A percentile compares a stretch with the other conserved stretches of the same genome.
Conservation (phyloP, 768 basidiomycete genomes). For the Boletus tylopilopsis region DNA sequence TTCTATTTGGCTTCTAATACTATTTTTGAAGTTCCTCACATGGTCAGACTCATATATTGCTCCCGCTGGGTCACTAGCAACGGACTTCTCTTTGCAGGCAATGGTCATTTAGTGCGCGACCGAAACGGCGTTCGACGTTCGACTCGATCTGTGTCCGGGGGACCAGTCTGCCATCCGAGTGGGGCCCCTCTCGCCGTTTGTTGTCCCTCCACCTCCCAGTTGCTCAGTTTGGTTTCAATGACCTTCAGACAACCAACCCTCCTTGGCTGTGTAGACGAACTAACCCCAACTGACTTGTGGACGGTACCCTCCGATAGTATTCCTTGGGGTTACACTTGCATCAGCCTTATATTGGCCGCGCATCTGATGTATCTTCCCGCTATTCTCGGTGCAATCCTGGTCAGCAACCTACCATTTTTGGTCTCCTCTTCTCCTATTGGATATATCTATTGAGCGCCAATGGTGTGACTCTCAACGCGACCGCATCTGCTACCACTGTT, state of each 20-base stretch:
- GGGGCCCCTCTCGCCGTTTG: too few species aligned
- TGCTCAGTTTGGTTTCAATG: conserved; percentile 62
- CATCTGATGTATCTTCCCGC: conserved; percentile 67
- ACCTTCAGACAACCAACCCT: conserved; percentile 67
- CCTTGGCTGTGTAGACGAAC: conserved; percentile 70
- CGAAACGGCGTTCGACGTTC: too few species aligned
- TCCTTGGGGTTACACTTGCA: conserved; percentile 41
- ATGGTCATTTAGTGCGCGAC: too few species aligned
- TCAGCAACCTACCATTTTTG: conserved; percentile 64
- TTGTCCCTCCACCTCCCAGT: conserved; percentile 73
- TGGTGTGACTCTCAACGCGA: not conserved
- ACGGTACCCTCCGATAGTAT: conserved; percentile 32
- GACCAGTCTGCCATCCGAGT: too few species aligned
- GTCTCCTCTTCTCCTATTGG: conserved; percentile 75
- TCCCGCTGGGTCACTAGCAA: too few species aligned
- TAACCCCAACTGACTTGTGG: conserved; percentile 7
- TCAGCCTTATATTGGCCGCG: conserved; percentile 53
- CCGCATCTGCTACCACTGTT: not conserved
- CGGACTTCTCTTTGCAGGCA: too few species aligned
- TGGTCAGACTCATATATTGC: too few species aligned
- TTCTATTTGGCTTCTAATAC: too few species aligned
- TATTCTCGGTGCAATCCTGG: conserved; percentile 65
- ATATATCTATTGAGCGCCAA: conserved; percentile 53
- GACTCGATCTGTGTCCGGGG: too few species aligned
- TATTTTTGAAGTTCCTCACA: too few species aligned